Base-by-base conservation (phyloP, 1,139 yeast genomes). In the Trichomonascaceae sp. region DNA sequence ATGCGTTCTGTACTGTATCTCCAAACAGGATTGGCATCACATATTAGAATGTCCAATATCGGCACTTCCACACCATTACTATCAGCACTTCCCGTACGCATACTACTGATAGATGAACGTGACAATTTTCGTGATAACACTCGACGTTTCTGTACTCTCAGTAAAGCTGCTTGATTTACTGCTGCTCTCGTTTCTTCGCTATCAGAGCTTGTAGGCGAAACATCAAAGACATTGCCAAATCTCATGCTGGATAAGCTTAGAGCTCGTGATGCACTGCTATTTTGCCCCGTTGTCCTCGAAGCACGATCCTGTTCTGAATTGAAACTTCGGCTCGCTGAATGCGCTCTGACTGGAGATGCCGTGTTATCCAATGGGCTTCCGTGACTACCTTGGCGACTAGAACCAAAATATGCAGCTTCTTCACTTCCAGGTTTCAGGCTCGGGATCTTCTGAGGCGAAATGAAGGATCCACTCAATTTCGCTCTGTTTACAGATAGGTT, bases 21-120 rank as follows among this genome's bases (percentile, higher is more conserved):
- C 58, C 87, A 85, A 52, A 85, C 85, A 0, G 96, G 93, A 57
- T 87, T 87, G 2, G 95, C 90, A 64, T 90, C 96, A 70, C 96
- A 90, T 36, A 89, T 77, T 50, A 91, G 72, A 2, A 89, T 83
- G 67, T 88, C 95, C 57, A 87, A 61, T 1, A 70, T 63, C 18
- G 70, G 57, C 46, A 59, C 61, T 1, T 52, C 53, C 52, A 38
- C 32, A 18, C 55, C 52, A n/a, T 51, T 27, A 5, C 50, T 44
- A 47, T 20, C 50, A 13, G 38, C 53, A 46, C 53, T 51, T 9
- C 47, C 32, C 12, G 44, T 43, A 13, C 45, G 15, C 17, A 15
- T 27, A n/a, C 32, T 22, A 38, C 17, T 50, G 15, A 18, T 48
- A 62, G 60, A 53, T 70, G 66, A 22, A 70, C 68, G 63, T 74